These are phyloP conservation scores for Somion occarium DNA, from an alignment of 1,284 basidiomycete genomes.

Conservation along the genomic window DNA sequence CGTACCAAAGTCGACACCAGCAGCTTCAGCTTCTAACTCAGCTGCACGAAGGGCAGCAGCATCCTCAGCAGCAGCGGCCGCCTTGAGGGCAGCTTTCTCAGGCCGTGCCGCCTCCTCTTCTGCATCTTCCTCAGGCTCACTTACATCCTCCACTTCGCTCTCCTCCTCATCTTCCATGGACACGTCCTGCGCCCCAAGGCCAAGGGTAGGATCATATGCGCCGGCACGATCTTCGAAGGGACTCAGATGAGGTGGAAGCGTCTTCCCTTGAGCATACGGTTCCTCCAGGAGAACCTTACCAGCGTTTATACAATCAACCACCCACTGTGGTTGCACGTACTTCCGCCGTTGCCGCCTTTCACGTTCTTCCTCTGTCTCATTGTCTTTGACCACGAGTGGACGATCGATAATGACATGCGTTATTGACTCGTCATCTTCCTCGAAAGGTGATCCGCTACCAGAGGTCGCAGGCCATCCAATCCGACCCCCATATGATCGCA, in stretches of 20 bases:
- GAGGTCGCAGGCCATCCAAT: slow-evolving; percentile 88
- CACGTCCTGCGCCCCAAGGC: slow-evolving; percentile 34
- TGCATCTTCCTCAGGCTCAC: slow-evolving; percentile 28
- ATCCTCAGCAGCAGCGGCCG: slow-evolving; percentile 56
- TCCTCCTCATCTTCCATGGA: slow-evolving; percentile 30
- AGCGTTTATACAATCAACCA: slow-evolving; percentile 93
- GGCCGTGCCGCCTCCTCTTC: slow-evolving; percentile 35
- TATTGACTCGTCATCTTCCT: slow-evolving; percentile 74
- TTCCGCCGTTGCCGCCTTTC: slow-evolving; percentile 70
- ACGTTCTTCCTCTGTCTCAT: slow-evolving; percentile 56
- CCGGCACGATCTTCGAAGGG: slow-evolving; percentile 88
- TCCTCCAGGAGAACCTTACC: slow-evolving; percentile 84
- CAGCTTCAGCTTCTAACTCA: slow-evolving; percentile 91
- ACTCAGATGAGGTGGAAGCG: slow-evolving; percentile 92
- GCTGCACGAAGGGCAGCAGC: slow-evolving; percentile 77
- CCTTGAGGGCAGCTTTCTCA: slow-evolving; percentile 42
- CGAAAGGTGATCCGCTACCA: slow-evolving; percentile 79
- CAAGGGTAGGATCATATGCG: slow-evolving; percentile 63
- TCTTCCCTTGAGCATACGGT: slow-evolving; percentile 82
- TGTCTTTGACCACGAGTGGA: slow-evolving; percentile 50
- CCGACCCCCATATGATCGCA: slow-evolving; percentile 87
- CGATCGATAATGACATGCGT: slow-evolving; percentile 97
- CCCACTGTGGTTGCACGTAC: slow-evolving; percentile 97
- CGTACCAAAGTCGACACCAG: slow-evolving; percentile 78
- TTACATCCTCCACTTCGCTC: slow-evolving; percentile 29